These are phyloP conservation scores for Clonostachys chloroleuca DNA, from an alignment of 2,329 filamentous ascomycete species.

Conservation along the genomic window DNA sequence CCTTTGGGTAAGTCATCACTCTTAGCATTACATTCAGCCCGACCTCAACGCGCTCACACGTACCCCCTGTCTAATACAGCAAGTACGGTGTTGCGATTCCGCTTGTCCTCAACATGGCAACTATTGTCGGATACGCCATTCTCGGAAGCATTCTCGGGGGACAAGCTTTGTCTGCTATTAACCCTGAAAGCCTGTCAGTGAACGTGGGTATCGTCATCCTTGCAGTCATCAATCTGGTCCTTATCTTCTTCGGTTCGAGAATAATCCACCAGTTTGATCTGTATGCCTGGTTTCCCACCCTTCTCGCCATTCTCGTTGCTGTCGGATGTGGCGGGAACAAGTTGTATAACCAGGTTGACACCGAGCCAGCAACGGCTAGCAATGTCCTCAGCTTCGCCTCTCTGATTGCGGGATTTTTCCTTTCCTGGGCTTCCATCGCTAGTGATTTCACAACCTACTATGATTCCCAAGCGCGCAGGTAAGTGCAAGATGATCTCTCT, in stretches of 20 bases:
- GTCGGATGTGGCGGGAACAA: slow-evolving; percentile 46
- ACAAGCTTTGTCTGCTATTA: slow-evolving; percentile 51
- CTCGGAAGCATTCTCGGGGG: slow-evolving; percentile 58
- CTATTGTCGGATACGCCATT: slow-evolving; percentile 58
- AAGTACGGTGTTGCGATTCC: slow-evolving; percentile 52
- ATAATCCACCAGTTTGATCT: slow-evolving; percentile 54
- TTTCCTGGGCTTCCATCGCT: slow-evolving; percentile 55
- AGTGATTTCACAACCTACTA: slow-evolving; percentile 61
- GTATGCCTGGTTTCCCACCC: slow-evolving; percentile 50
- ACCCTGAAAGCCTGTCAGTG: slow-evolving; percentile 39
- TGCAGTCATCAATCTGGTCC: slow-evolving; percentile 47
- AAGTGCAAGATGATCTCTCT: slow-evolving; percentile 2
- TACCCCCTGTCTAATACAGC: background rate
- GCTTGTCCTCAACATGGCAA: slow-evolving; percentile 58
- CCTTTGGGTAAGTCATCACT: slow-evolving; percentile 48
- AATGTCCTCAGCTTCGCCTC: slow-evolving; percentile 52
- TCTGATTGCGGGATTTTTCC: slow-evolving; percentile 58
- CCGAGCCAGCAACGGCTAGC: slow-evolving; percentile 33
- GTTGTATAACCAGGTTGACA: slow-evolving; percentile 39
- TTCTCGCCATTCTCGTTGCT: slow-evolving; percentile 50
- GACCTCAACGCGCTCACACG: too few species aligned
- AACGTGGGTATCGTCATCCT: slow-evolving; percentile 59
- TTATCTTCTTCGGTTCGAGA: slow-evolving; percentile 58
- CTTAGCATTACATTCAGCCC: too few species aligned
- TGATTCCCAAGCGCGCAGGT: slow-evolving; percentile 13